phyloP scores from a whole-genome alignment of 768 basidiomycete species.

The Phaeotremella skinneri region DNA sequence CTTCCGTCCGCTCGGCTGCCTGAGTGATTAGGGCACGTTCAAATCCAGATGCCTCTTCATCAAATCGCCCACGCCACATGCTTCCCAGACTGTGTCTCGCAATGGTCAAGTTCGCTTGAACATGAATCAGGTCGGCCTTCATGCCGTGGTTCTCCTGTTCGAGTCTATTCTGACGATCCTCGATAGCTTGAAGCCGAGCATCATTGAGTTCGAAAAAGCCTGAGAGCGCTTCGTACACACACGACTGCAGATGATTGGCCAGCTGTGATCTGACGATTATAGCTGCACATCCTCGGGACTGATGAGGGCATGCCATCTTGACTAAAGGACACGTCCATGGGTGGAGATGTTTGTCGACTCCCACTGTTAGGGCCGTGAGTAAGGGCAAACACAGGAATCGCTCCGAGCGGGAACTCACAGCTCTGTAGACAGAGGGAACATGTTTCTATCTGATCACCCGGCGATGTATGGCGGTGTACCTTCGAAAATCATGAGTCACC shows the following conservation, averaged over 20 bases:
- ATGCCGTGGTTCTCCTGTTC: slow-evolving; percentile 14
- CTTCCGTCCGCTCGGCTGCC: no score
- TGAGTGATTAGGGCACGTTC: no score
- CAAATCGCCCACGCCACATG: not conserved
- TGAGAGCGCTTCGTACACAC: slow-evolving; percentile 32
- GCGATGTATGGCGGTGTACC: slow-evolving; percentile 1
- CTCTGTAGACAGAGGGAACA: slow-evolving; percentile 21
- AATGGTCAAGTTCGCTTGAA: slow-evolving; percentile 1
- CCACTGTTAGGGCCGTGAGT: slow-evolving; percentile 11
- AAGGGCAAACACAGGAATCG: not conserved
- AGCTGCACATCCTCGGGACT: slow-evolving; percentile 27
- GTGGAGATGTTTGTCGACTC: slow-evolving; percentile 15
- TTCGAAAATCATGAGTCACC: not conserved
- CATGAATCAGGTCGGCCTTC: slow-evolving; percentile 6
- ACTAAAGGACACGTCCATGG: slow-evolving; percentile 32
- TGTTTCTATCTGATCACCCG: not conserved
- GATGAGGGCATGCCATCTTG: slow-evolving; percentile 29
- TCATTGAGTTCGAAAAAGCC: slow-evolving; percentile 23
- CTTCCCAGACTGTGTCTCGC: slow-evolving; percentile 7
- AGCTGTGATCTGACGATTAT: slow-evolving; percentile 22
- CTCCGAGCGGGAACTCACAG: slow-evolving; percentile 17
- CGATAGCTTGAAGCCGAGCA: slow-evolving; percentile 18
- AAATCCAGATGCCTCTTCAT: no score
- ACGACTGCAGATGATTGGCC: slow-evolving; percentile 22
- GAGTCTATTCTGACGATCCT: slow-evolving; percentile 16